Conservation (phyloP, 768 basidiomycete species). For the Phaffia australis region DNA sequence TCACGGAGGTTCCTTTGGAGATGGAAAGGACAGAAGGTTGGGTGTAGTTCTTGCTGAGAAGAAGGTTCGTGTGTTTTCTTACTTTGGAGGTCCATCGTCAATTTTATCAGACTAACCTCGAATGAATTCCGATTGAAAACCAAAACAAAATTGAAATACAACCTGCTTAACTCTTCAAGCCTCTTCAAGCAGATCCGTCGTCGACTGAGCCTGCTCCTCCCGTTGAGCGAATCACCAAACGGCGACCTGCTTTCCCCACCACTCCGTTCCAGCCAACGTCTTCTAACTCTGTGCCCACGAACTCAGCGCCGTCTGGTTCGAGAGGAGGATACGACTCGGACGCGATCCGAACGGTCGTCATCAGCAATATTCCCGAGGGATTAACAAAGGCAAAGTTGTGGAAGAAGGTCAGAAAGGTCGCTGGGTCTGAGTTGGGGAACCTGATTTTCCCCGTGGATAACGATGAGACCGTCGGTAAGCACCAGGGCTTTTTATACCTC, state of each 20-base stretch:
- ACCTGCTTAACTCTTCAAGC: too few relatives aligned
- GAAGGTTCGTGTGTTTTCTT: constrained; percentile 47
- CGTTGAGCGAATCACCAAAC: constrained; percentile 16
- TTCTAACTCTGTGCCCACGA: constrained; percentile 4
- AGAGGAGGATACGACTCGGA: constrained; percentile 47
- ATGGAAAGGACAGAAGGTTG: constrained; percentile 55
- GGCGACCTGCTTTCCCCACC: constrained; percentile 11
- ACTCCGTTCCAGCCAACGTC: constrained; percentile 15
- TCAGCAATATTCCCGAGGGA: constrained; percentile 37
- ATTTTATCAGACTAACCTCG: too few relatives aligned
- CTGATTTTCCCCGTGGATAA: constrained; percentile 40
- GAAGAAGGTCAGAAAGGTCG: constrained; percentile 71
- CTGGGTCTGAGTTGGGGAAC: constrained; percentile 47
- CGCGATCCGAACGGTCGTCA: constrained; percentile 60
- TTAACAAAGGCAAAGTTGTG: constrained; percentile 36
- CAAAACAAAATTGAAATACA: too few relatives aligned
- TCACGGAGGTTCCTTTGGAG: constrained; percentile 51
- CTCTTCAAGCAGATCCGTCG: constrained; percentile 4
- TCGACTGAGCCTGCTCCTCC: constrained; percentile 15
- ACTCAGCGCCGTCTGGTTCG: background rate
- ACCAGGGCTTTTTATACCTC: background rate
- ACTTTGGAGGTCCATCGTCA: too few relatives aligned
- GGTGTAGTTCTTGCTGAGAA: constrained; percentile 63
- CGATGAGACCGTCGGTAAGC: constrained; percentile 48
- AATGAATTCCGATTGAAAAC: too few relatives aligned